Conservation (phyloP, 225 moss, liverwort and hornwort genomes). For the Pseudoscleropodium purum region DNA sequence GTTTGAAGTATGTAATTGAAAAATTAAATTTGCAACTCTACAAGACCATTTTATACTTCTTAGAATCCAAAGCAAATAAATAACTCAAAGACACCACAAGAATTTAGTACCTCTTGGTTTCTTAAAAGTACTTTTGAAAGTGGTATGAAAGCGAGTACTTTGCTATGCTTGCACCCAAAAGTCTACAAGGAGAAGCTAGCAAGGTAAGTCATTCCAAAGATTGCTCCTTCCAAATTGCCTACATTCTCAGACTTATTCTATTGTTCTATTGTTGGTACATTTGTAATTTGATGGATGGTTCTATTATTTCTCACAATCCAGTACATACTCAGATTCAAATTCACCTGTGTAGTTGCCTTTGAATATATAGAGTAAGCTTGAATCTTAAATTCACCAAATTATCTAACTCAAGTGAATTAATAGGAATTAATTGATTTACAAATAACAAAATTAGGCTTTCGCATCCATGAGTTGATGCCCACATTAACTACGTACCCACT, state of each 20-base stretch:
- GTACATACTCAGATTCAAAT: accelerated
- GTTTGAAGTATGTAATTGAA: neutral
- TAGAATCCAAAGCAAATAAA: neutral
- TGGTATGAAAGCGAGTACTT: accelerated
- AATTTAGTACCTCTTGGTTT: neutral
- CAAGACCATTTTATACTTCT: neutral
- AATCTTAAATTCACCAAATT: neutral
- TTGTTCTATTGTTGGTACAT: neutral
- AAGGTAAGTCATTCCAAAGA: neutral
- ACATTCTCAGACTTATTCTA: accelerated
- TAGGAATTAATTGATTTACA: neutral
- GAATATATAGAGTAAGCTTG: accelerated
- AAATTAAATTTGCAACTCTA: neutral
- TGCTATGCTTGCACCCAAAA: neutral
- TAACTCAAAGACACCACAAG: neutral
- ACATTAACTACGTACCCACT: neutral
- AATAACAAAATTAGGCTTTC: neutral
- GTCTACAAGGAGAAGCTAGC: accelerated
- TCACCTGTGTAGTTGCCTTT: neutral
- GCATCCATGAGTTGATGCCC: accelerated
- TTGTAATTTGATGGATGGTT: neutral
- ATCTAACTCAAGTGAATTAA: neutral
- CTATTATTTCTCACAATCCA: neutral
- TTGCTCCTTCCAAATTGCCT: accelerated
- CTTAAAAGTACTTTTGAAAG: neutral